Conservation (phyloP, 352 stramenopile species). For the Phytophthora cryptogea region DNA sequence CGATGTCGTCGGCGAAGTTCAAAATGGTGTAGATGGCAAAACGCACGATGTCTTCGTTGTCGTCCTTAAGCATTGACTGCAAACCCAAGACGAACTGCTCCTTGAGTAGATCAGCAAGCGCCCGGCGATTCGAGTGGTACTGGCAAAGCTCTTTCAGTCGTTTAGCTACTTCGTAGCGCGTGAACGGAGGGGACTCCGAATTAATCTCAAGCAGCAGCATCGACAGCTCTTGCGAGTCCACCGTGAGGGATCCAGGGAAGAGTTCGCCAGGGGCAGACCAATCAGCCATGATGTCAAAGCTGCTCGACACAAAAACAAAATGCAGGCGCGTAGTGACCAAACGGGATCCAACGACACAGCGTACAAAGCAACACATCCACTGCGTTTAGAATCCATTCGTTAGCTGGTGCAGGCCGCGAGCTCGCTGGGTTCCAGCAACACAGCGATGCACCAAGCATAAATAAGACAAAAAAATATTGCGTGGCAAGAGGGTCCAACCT, state of each 20-base stretch:
- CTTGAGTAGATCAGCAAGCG: conserved; percentile 44
- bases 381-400: conserved; percentile 27
- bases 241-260: conserved; percentile 44
- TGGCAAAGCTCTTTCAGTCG: conserved; percentile 79
- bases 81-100: conserved; percentile 59
- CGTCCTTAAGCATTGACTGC: conserved; percentile 67
- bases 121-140: conserved; percentile 51
- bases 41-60: conserved; percentile 76
- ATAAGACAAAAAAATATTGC: conserved; percentile 16
- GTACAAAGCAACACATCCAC: conserved; percentile 17
- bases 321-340: conserved; percentile 8
- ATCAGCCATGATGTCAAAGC: conserved; percentile 72
- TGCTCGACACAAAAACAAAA: conserved; percentile 30
- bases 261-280: conserved; percentile 58
- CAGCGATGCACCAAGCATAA: conserved; percentile 21
- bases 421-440: conserved; percentile 16
- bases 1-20: conserved; percentile 63
- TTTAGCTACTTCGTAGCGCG: conserved; percentile 71
- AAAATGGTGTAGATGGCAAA: conserved; percentile 79
- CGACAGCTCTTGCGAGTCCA: conserved; percentile 57
- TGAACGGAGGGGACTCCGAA: conserved; percentile 47
- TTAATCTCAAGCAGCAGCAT: conserved; percentile 68
- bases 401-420: conserved; percentile 8
- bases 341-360: conserved; percentile 18
- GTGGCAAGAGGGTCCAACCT: conserved; percentile 43